Conservation (phyloP, 2,329 filamentous ascomycete genomes). For the Pseudocercospora cruenta region DNA sequence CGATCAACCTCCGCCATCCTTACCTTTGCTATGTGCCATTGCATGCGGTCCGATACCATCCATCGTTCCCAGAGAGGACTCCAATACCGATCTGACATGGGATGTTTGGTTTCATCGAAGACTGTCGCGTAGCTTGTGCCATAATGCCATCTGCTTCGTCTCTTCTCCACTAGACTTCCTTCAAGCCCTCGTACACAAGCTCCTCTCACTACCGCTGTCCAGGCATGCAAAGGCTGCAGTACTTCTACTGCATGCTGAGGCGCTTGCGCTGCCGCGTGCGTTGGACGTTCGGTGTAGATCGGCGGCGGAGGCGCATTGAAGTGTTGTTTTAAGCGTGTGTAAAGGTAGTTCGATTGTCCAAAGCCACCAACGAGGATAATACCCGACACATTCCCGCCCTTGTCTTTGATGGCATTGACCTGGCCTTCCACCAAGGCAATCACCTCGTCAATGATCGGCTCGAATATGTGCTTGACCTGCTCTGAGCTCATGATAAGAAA, state of each 20-base stretch:
- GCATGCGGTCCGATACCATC: constrained; percentile 84
- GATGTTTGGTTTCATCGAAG: constrained; percentile 76
- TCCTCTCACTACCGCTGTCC: constrained; percentile 78
- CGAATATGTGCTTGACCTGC: constrained; percentile 64
- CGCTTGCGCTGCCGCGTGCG: constrained; percentile 53
- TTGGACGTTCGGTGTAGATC: constrained; percentile 69
- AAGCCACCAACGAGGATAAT: constrained; percentile 83
- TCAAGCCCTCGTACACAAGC: constrained; percentile 75
- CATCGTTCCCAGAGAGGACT: constrained; percentile 77
- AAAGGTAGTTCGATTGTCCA: constrained; percentile 72
- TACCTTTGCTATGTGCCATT: constrained; percentile 82
- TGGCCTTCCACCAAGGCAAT: constrained; percentile 57
- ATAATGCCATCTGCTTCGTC: constrained; percentile 75
- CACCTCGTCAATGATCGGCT: constrained; percentile 72
- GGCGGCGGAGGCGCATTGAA: constrained; percentile 60
- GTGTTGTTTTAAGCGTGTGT: constrained; percentile 69
- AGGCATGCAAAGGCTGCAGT: constrained; percentile 80
- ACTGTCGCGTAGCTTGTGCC: constrained; percentile 77
- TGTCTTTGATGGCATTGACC: constrained; percentile 45
- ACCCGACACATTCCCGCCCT: constrained; percentile 55
- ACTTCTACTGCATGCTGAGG: constrained; percentile 68
- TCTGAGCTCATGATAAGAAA: constrained; percentile 75
- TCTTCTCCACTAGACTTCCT: constrained; percentile 76
- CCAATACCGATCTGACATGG: constrained; percentile 75
- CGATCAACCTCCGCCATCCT: constrained; percentile 29